These are phyloP conservation scores for Phialophora expanda DNA, from an alignment of 2,329 filamentous ascomycete species.

Conservation along the genomic window DNA sequence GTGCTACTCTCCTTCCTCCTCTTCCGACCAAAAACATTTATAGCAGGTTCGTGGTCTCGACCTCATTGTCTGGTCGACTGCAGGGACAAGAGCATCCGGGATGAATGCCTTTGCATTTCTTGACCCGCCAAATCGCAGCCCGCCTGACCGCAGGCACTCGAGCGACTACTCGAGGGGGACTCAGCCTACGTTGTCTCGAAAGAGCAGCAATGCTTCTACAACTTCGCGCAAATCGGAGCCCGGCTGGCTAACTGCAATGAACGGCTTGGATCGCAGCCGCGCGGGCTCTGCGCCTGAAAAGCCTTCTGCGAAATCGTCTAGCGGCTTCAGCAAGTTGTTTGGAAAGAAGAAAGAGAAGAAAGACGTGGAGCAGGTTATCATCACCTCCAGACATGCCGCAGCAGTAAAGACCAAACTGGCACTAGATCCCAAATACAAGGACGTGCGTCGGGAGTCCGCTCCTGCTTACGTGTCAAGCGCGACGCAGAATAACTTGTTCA, in stretches of 20 bases:
- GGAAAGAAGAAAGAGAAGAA: conserved; percentile 31
- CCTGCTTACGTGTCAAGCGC: background rate
- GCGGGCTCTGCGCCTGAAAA: conserved; percentile 15
- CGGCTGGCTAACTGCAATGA: conserved; percentile 20
- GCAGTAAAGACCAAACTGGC: conserved; percentile 28
- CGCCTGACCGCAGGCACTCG: conserved; percentile 19
- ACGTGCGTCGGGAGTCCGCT: conserved; percentile 4
- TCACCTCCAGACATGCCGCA: conserved; percentile 24
- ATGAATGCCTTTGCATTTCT: conserved; percentile 14
- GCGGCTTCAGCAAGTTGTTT: conserved; percentile 21
- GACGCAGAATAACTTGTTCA: conserved; percentile 22
- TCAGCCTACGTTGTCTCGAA: conserved; percentile 3
- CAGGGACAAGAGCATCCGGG: conserved; percentile 1
- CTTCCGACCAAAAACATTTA: background rate
- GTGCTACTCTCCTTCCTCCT: background rate
- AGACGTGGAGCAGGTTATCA: conserved; percentile 21
- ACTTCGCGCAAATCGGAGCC: conserved; percentile 29
- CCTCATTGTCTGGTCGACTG: background rate
- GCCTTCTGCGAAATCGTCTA: conserved; percentile 10
- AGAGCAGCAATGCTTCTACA: conserved; percentile 14
- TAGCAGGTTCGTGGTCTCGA: background rate
- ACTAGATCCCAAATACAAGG: conserved; percentile 21
- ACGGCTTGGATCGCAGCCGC: conserved; percentile 23
- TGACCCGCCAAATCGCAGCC: conserved; percentile 2
- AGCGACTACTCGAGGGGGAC: conserved; percentile 9